Percentiles rank a stretch among this genome's conserved stretches.
These are phyloP conservation scores for Aspergillus pseudoviridinutans DNA, from an alignment of 2,329 filamentous ascomycete genomes.

Conservation along the genomic window DNA sequence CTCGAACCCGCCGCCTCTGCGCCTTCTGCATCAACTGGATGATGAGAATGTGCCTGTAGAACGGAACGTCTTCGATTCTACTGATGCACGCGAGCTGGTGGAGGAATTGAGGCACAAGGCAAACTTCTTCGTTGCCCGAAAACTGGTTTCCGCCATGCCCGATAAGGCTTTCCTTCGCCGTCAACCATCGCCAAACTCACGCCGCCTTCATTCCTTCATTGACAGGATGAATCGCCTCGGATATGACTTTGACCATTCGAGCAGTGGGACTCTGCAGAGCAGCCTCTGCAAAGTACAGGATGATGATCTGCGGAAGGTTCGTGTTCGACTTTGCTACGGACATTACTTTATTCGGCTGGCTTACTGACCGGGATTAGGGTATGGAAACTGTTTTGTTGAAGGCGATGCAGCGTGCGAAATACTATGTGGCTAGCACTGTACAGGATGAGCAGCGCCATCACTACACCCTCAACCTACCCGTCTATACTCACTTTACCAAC, in stretches of 20 bases:
- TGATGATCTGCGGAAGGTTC: constrained; percentile 73
- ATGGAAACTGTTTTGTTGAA: constrained; percentile 97
- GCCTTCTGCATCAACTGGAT: constrained; percentile 87
- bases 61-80: constrained; percentile 92
- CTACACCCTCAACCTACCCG: constrained; percentile 84
- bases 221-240: constrained; percentile 91
- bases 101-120: constrained; percentile 94
- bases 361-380: constrained; percentile 47
- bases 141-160: constrained; percentile 71
- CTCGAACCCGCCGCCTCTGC: constrained; percentile 76
- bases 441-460: constrained; percentile 74
- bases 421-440: constrained; percentile 80
- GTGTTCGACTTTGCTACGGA: constrained; percentile 7
- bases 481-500: constrained; percentile 97
- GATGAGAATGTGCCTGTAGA: constrained; percentile 98
- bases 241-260: constrained; percentile 82
- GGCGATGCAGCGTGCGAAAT: constrained; percentile 94
- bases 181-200: constrained; percentile 78
- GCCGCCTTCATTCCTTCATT: constrained; percentile 83
- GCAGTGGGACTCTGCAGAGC: constrained; percentile 87
- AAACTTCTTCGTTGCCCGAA: constrained; percentile 84
- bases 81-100: constrained; percentile 82
- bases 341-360: not conserved
- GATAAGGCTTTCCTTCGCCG: constrained; percentile 91
- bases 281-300: constrained; percentile 93